Conservation (phyloP, 306 rosid species). For the Corylus avellana region DNA sequence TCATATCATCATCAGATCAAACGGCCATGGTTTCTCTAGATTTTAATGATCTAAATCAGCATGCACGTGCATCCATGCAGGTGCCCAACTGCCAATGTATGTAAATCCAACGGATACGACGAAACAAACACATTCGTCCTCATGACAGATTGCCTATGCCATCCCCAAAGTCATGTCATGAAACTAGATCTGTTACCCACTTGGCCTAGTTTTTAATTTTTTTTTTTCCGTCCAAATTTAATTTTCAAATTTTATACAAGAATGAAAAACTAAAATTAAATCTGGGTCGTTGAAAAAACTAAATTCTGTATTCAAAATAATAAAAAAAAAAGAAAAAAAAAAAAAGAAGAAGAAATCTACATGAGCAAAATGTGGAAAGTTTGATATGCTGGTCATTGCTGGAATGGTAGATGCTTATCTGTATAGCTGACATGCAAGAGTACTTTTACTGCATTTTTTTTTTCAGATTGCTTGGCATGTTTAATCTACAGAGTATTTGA, state of each 20-base stretch:
- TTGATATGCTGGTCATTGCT: conserved; percentile 27
- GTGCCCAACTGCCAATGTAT: conserved; percentile 43
- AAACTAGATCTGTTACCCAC: conserved; percentile 28
- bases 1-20: neutral
- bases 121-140: conserved; percentile 52
- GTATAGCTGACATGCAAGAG: conserved; percentile 12
- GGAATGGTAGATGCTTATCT: conserved; percentile 28
- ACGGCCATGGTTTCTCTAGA: neutral
- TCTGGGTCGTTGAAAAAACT: too few species aligned
- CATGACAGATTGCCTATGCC: conserved; percentile 33
- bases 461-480: conserved; percentile 24
- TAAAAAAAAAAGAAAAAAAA: too few species aligned
- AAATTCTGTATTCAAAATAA: too few species aligned
- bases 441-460: conserved; percentile 24
- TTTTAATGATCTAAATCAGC: conserved; percentile 16
- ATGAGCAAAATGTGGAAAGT: neutral
- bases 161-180: conserved; percentile 13
- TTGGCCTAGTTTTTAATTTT: conserved; percentile 1
- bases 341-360: too few species aligned
- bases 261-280: too few species aligned
- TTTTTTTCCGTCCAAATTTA: too few species aligned
- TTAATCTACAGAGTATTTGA: conserved; percentile 19
- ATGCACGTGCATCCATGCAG: conserved; percentile 58
- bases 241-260: too few species aligned
- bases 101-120: conserved; percentile 61